Evolutionary conservation across 2,329 filamentous ascomycete genomes (phyloP).

Genomic region (Venturia aucupariae): DNA sequence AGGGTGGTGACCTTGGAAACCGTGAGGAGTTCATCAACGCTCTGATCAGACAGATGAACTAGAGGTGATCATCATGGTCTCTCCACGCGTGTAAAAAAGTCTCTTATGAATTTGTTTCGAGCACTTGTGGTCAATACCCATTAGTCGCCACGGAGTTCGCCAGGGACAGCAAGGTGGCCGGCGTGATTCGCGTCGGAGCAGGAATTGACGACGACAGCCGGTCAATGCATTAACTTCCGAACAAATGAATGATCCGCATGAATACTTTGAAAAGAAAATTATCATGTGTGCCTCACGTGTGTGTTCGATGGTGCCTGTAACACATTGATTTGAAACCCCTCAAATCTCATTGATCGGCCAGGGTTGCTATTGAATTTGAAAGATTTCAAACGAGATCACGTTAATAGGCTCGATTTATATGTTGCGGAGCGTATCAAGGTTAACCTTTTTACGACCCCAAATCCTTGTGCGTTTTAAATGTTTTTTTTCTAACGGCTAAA

Average conservation of each 20-base stretch:
- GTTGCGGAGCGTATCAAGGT: background rate
- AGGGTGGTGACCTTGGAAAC: slow-evolving; percentile 98
- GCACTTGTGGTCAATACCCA: background rate
- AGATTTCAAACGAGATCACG: background rate
- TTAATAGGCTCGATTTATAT: background rate
- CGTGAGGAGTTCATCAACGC: slow-evolving; percentile 96
- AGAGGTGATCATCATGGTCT: too few relatives aligned
- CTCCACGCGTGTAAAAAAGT: too few relatives aligned
- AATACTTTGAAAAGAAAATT: background rate
- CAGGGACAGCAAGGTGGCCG: background rate
- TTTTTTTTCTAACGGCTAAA: background rate
- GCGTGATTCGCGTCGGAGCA: background rate
- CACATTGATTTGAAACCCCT: background rate
- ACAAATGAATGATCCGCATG: background rate
- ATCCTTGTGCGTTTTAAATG: background rate
- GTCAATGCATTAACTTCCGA: background rate
- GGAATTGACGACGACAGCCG: background rate
- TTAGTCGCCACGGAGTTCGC: background rate
- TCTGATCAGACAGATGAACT: slow-evolving; percentile 98
- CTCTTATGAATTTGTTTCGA: background rate
- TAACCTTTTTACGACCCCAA: too few relatives aligned
- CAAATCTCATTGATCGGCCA: background rate
- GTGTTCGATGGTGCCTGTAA: background rate
- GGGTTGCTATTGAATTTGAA: background rate
- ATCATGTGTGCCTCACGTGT: background rate